Evolutionary conservation across 768 basidiomycete species (phyloP), one percentile per base, ranked within the genome.

Genomic region (Chalciporus piperatus): DNA sequence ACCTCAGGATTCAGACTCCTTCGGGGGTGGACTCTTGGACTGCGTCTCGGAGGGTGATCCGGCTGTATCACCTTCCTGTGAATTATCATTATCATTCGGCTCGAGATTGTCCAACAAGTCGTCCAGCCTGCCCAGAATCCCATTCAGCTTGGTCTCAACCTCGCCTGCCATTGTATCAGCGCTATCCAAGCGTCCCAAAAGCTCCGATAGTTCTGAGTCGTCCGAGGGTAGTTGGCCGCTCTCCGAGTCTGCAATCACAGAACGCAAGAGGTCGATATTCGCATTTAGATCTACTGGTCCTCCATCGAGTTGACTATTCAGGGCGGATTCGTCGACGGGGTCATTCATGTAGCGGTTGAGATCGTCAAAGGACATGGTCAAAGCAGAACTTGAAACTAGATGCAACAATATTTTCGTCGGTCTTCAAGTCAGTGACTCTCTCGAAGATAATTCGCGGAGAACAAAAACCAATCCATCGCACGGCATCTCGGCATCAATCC

Each of bases 91-190:
- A 30, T 51, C 51, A 19, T 51, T 45, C 23, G 46, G 41, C 49
- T 78, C 78, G 19, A 88, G 67, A 11, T 64, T 65, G 6, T 67
- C 66, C 14, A 89, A 62, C 8, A 89, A 67, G 11, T 56, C 58
- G 61, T 89, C 84, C 52, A 89, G 67, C 45, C 79, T 79, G 40
- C 63, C 75, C 47, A 91, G 68, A 30, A 91, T 70, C 17, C 63
- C 73, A 60, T 91, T 86, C 38, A 91, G 69, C 56, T 77, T 79
- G 50, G 64, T 63, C 61, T 90, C 89, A 41, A 91, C 74, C 3
- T 75, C 82, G 28, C 71, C 63, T 3, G 87, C 88, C 56, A 89
- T 61, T 28, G 74, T 74, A 55, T 83, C 75, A 6, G 85, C 86
- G 16, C 65, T 63, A 27, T 85, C 80, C 38, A 91, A 69, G 39